Evolutionary conservation across 805 yeast genomes (phyloP).

Genomic region (Saccharomycopsis javanensis): DNA sequence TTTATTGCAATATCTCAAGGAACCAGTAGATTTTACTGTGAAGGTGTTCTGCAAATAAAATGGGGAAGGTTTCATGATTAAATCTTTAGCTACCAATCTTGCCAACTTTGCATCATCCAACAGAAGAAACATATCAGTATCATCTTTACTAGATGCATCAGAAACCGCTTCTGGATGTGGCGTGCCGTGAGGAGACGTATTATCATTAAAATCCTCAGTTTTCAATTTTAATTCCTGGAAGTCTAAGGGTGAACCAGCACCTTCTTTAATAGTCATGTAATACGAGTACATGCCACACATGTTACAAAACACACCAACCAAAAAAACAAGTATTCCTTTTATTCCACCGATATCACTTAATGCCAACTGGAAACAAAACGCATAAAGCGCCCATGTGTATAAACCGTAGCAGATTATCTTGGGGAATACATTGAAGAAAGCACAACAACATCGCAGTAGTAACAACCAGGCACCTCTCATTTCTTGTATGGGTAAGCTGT

Average conservation of each 20-base stretch:
- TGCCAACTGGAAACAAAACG: constrained; percentile 25
- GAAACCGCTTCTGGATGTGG: background rate
- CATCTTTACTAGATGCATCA: background rate
- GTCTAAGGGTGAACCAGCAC: constrained; percentile 50
- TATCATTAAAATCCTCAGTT: background rate
- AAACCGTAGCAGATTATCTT: constrained; percentile 33
- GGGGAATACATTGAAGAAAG: constrained; percentile 35
- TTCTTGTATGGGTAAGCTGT: background rate
- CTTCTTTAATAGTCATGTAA: constrained; percentile 34
- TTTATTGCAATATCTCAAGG: constrained; percentile 49
- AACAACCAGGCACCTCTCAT: background rate
- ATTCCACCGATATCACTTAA: constrained; percentile 21
- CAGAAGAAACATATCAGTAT: constrained; percentile 1
- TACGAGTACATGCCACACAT: constrained; percentile 34
- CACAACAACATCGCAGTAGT: constrained; percentile 24
- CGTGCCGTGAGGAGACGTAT: background rate
- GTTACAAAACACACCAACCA: constrained; percentile 26
- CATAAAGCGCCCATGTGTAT: constrained; percentile 40
- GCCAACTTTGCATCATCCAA: constrained; percentile 12
- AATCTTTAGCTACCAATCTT: constrained; percentile 6
- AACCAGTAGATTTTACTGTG: constrained; percentile 31
- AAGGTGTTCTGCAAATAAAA: constrained; percentile 27
- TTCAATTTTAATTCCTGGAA: constrained; percentile 28
- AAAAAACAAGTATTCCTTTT: constrained; percentile 19
- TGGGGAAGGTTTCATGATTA: constrained; percentile 25